Conservation (phyloP, 2,329 filamentous ascomycete species). For the Harringtonia aguacate region DNA sequence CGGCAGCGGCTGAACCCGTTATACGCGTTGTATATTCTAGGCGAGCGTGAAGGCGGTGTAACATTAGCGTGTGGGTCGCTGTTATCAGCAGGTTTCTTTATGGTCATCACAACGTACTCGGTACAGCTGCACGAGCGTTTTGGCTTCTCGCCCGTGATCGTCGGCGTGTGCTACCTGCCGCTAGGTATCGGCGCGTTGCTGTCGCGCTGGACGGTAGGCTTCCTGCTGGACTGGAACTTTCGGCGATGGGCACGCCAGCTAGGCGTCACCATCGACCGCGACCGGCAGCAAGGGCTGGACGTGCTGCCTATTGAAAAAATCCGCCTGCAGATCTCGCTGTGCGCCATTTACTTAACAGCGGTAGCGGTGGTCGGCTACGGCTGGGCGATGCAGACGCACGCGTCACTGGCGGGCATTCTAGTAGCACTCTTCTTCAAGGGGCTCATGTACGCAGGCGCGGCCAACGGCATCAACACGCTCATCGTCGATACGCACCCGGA, state of each 20-base stretch:
- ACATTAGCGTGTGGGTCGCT: too few relatives aligned
- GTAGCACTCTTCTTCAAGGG: slow-evolving; percentile 15
- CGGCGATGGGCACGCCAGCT: slow-evolving; percentile 9
- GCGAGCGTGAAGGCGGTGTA: too few relatives aligned
- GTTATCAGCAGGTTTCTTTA: too few relatives aligned
- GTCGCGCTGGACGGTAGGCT: slow-evolving; percentile 11
- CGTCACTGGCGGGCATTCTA: slow-evolving; percentile 14
- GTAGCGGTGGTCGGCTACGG: slow-evolving; percentile 13
- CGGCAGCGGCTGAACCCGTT: too few relatives aligned
- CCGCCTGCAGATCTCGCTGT: slow-evolving; percentile 12
- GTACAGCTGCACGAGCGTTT: too few relatives aligned
- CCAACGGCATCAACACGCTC: slow-evolving; percentile 14
- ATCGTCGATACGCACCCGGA: slow-evolving; percentile 6
- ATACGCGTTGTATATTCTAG: too few relatives aligned
- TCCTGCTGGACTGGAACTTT: slow-evolving; percentile 13
- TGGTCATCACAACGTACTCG: too few relatives aligned
- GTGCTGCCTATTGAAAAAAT: slow-evolving; percentile 13
- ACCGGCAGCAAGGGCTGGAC: slow-evolving; percentile 12
- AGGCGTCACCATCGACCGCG: slow-evolving; percentile 8
- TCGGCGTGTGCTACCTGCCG: slow-evolving; percentile 13
- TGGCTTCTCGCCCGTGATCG: too few relatives aligned
- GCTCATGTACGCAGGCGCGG: slow-evolving; percentile 10
- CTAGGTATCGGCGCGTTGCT: slow-evolving; percentile 10
- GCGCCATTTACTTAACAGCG: slow-evolving; percentile 12
- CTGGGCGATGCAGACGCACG: slow-evolving; percentile 15